A percentile compares a stretch with the other conserved stretches of the same genome.
Evolutionary conservation across 2,329 filamentous ascomycete genomes (phyloP).

Genomic region (Chaetomiaceae sp.): DNA sequence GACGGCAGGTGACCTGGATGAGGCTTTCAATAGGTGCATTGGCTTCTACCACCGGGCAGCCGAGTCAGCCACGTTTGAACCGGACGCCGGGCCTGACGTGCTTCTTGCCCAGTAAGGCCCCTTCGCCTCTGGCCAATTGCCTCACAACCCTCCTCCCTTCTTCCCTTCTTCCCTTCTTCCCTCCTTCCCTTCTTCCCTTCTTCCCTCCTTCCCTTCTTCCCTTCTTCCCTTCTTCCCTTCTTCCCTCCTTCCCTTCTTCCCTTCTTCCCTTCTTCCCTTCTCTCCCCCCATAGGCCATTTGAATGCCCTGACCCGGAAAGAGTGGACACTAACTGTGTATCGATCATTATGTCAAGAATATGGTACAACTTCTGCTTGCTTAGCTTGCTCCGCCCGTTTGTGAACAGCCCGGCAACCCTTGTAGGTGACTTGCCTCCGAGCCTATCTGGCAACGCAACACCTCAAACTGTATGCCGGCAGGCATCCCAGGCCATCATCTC

Average conservation of each 20-base stretch:
- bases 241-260: no score
- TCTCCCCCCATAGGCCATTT: no score
- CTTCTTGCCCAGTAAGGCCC: conserved; percentile 23
- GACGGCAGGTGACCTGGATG: conserved; percentile 23
- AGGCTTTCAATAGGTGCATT: conserved; percentile 21
- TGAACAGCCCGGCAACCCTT: conserved; percentile 15
- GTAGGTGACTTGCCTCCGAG: conserved; percentile 11
- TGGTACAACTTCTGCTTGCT: conserved; percentile 26
- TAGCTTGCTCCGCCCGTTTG: conserved; percentile 23
- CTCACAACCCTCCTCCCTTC: neutral
- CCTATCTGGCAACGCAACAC: conserved; percentile 13
- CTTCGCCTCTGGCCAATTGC: neutral
- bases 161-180: no score
- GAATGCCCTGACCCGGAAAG: no score
- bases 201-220: no score
- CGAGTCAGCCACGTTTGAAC: neutral
- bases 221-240: no score
- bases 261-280: no score
- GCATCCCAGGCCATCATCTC: conserved; percentile 24
- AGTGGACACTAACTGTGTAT: no score
- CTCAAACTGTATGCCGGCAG: conserved; percentile 15
- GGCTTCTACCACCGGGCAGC: conserved; percentile 13
- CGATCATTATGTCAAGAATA: no score
- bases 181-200: no score
- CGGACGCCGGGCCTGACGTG: conserved; percentile 12